Conservation (phyloP, 768 basidiomycete species). For the Termitomyces sp. region DNA sequence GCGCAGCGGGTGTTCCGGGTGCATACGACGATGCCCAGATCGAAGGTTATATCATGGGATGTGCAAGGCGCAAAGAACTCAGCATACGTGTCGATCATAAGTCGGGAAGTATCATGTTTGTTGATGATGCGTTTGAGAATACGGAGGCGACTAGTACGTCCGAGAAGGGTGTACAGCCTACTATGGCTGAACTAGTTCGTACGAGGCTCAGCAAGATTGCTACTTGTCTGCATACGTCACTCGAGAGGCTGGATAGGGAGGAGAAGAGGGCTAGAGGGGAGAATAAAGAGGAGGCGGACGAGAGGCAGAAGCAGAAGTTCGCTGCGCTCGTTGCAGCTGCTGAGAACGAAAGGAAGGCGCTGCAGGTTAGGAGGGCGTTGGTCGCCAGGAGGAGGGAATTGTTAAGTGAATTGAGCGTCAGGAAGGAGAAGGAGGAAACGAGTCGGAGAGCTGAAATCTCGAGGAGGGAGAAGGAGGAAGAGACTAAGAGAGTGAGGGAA, state of each 20-base stretch:
- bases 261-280: constrained; percentile 28
- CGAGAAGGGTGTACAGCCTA: constrained; percentile 57
- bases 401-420: constrained; percentile 72
- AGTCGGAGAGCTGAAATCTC: constrained; percentile 66
- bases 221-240: constrained; percentile 60
- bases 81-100: constrained; percentile 86
- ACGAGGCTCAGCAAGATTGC: constrained; percentile 79
- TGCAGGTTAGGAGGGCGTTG: constrained; percentile 70
- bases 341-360: constrained; percentile 70
- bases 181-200: constrained; percentile 64
- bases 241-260: constrained; percentile 47
- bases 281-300: constrained; percentile 29
- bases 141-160: constrained; percentile 24
- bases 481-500: constrained; percentile 53
- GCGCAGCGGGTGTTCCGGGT: constrained; percentile 43
- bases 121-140: constrained; percentile 64
- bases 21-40: constrained; percentile 70
- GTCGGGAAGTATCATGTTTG: constrained; percentile 76
- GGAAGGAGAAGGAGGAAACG: constrained; percentile 87
- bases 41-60: constrained; percentile 92
- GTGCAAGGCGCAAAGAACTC: constrained; percentile 83
- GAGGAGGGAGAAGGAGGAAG: constrained; percentile 65
- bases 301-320: constrained; percentile 56
- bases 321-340: constrained; percentile 55
- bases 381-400: constrained; percentile 84